Evolutionary conservation across 2,329 filamentous ascomycete genomes (phyloP), one percentile per base, ranked within the genome.

Genomic region (Penicillium italicum): DNA sequence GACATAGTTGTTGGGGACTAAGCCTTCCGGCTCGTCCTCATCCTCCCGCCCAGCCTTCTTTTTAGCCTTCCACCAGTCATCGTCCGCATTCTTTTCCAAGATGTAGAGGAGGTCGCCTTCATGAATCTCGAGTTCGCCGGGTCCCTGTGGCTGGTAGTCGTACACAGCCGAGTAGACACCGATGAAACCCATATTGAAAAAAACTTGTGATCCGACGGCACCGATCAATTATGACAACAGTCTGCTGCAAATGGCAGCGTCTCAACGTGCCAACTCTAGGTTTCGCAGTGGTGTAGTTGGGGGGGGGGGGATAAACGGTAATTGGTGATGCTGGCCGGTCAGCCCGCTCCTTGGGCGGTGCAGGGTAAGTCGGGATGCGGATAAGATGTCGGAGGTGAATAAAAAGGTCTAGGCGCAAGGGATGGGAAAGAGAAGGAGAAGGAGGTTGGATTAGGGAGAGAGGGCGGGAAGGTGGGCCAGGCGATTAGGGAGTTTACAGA

Each of bases 31-130:
- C 75, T 97, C 92, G 41, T 96, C 92, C 40, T 96, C 91, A 41
- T 96, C 91, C 36, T 92, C 89, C 26, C 79, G 82, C 31, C 83
- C 84, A 61, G 91, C 91, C 77, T 87, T 90, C 81, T 95, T 96
- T 80, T 96, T 96, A 45, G 89, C 91, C 74, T 87, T 94, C 94
- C 94, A 97, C 94, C 94, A 97, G 71, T 91, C 85, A 72, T 89
- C 87, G 16, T 89, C 86, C 48, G 77, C 72, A 61, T 85, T 88
- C 78, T 95, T 95, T 67, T 96, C 90, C 55, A 96, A 77, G 55
- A 97, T 82, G 74, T 92, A 97, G 57, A 97, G 84, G 60, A 97
- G 73, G 75, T 97, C 93, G 56, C 91, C 91, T 69, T 97, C 92
- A 53, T 77, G 79, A 67, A 97, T 89, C 61, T 87, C 82, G 58